Base-by-base conservation (phyloP, 2,329 filamentous ascomycete genomes). In the Basipetospora chlamydospora region DNA sequence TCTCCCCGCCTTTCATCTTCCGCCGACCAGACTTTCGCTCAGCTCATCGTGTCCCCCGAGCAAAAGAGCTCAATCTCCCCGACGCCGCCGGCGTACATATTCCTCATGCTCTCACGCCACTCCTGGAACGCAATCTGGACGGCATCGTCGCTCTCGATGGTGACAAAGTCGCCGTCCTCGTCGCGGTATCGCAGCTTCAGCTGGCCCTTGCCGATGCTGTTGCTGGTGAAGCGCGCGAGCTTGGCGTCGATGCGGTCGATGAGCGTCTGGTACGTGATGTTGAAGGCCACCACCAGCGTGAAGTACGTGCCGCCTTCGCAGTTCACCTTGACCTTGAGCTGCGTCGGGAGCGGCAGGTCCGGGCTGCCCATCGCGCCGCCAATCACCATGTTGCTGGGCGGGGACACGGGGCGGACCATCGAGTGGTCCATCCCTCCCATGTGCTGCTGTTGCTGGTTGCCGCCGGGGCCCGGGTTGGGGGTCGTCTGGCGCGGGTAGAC, bases 211-310 rank as follows among this genome's bases (percentile, higher is more conserved):
- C 77, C 77, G 49, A 95, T 87, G 37, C 81, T 87, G 52, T 83
- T 81, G 47, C 71, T 79, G 15, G 85, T 93, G 48, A 87, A 87
- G 38, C 84, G 77, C 41, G 81, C 81, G 40, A 98, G 72, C 56
- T 98, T 98, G 20, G 86, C 85, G 51, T 98, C 90, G 48, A 98
- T 95, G 9, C 90, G 81, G 53, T 96, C 90, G 44, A 90, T 86
- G 38, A 98, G 67, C 17, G 84, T 90, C 46, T 90, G 84, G 58
- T 92, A 96, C 28, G 84, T 80, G 49, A 96, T 96, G 53, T 92
- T 94, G 58, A 85, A 92, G 22, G 85, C 82, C 28, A 94, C 92
- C 9, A 98, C 88, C n/a, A 98, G 69, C 1, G 88, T 95, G 41
- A 95, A 80, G 47, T 92, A 92, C 51, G 87, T 90, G 32, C 81